A percentile compares a stretch with the other conserved stretches of the same genome.
These are phyloP conservation scores for Hortiboletus campestris DNA, from an alignment of 768 basidiomycete species.

Conservation along the genomic window DNA sequence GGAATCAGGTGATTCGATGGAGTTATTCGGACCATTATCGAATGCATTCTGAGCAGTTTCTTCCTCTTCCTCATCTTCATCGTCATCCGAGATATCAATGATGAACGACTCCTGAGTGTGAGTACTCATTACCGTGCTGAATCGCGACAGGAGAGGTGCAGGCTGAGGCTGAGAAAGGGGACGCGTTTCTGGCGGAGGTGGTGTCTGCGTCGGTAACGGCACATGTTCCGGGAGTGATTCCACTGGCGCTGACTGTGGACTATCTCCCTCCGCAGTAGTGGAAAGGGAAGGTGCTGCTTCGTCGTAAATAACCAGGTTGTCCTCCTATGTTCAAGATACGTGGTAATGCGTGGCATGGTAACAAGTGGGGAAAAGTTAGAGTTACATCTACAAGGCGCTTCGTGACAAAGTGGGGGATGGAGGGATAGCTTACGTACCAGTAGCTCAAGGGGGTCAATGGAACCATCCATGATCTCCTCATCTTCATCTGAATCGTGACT, in stretches of 20 bases:
- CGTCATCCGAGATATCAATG: constrained; percentile 34
- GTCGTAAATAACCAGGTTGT: constrained; percentile 4
- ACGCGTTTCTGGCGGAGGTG: constrained; percentile 9
- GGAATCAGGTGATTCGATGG: background rate
- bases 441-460: constrained; percentile 16
- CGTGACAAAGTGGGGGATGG: constrained; percentile 25
- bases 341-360: constrained; percentile 9
- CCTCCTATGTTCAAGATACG: constrained; percentile 13
- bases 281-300: background rate
- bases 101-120: constrained; percentile 27
- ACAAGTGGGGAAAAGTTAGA: constrained; percentile 28
- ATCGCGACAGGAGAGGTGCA: constrained; percentile 19
- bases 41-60: background rate
- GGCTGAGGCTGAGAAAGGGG: constrained; percentile 2
- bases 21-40: background rate
- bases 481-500: constrained; percentile 37
- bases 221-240: constrained; percentile 1
- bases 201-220: background rate
- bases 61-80: constrained; percentile 26
- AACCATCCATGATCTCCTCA: constrained; percentile 13
- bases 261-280: background rate
- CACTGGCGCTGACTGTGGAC: background rate
- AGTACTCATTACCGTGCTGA: constrained; percentile 24
- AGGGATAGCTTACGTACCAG: constrained; percentile 22
- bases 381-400: constrained; percentile 29